A percentile compares a stretch with the other conserved stretches of the same genome.
phyloP scores from a whole-genome alignment of 805 yeast species.

The Candida glaebosa region DNA sequence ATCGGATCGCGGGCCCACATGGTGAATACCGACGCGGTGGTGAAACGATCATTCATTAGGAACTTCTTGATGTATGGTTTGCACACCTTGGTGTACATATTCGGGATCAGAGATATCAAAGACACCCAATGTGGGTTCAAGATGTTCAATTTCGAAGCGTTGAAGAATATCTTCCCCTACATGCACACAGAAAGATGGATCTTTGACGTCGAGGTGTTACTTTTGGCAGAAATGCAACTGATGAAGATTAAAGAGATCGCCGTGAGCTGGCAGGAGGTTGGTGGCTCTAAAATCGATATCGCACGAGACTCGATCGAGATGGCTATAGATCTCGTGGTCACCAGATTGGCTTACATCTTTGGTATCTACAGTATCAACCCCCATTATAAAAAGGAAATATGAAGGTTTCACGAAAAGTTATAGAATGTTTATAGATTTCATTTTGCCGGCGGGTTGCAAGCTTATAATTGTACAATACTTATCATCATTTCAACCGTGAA shows the following conservation, averaged over 20 bases:
- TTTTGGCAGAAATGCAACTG: conserved; percentile 69
- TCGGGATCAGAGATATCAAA: conserved; percentile 81
- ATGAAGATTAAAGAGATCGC: conserved; percentile 75
- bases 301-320: conserved; percentile 87
- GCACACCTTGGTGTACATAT: conserved; percentile 78
- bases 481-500: too few relatives aligned
- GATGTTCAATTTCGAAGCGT: conserved; percentile 73
- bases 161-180: conserved; percentile 67
- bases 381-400: background rate
- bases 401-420: background rate
- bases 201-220: conserved; percentile 89
- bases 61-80: conserved; percentile 91
- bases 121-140: conserved; percentile 99
- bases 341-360: conserved; percentile 79
- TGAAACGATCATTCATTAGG: conserved; percentile 74
- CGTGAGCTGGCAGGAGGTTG: conserved; percentile 96
- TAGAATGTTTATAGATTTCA: background rate
- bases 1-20: conserved; percentile 90
- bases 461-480: too few relatives aligned
- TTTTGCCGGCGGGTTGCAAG: too few relatives aligned
- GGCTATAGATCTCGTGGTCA: conserved; percentile 92
- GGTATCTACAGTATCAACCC: conserved; percentile 64
- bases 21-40: conserved; percentile 95
- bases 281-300: conserved; percentile 88
- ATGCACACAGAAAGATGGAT: conserved; percentile 99